Conservation (phyloP, 371 early-diverging fungal genomes). For the Rhizopus delemar region DNA sequence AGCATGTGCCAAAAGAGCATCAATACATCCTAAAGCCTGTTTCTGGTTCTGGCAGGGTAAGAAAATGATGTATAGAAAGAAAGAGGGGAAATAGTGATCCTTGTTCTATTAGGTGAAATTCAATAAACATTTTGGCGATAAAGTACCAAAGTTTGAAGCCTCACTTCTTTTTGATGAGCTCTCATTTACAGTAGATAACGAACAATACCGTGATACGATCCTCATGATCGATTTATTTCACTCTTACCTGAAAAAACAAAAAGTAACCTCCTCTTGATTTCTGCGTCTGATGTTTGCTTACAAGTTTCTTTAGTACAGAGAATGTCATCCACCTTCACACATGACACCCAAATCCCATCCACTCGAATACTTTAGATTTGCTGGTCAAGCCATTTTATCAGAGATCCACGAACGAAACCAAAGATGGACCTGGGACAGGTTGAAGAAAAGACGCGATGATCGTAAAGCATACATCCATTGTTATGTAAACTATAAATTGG, state of each 20-base stretch:
- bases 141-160: conserved; percentile 67
- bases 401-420: conserved; percentile 88
- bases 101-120: conserved; percentile 44
- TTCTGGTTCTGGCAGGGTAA: conserved; percentile 85
- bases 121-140: conserved; percentile 67
- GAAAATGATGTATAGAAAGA: not conserved
- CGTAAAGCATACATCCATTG: conserved; percentile 79
- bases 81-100: not conserved
- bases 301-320: conserved; percentile 64
- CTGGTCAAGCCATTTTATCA: conserved; percentile 69
- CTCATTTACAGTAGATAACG: conserved; percentile 85
- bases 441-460: conserved; percentile 82
- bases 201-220: conserved; percentile 85
- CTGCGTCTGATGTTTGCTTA: not conserved
- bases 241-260: conserved; percentile 58
- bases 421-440: conserved; percentile 86
- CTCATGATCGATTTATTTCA: conserved; percentile 84
- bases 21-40: conserved; percentile 93
- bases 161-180: conserved; percentile 88
- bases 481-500: conserved; percentile 71
- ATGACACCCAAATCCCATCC: conserved; percentile 83
- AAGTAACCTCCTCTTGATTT: conserved; percentile 15
- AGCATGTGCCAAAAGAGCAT: conserved; percentile 54
- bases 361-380: conserved; percentile 84
- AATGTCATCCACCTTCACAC: conserved; percentile 76